Base-by-base conservation (phyloP, 2,329 filamentous ascomycete genomes). In the Curvularia verruculosa region DNA sequence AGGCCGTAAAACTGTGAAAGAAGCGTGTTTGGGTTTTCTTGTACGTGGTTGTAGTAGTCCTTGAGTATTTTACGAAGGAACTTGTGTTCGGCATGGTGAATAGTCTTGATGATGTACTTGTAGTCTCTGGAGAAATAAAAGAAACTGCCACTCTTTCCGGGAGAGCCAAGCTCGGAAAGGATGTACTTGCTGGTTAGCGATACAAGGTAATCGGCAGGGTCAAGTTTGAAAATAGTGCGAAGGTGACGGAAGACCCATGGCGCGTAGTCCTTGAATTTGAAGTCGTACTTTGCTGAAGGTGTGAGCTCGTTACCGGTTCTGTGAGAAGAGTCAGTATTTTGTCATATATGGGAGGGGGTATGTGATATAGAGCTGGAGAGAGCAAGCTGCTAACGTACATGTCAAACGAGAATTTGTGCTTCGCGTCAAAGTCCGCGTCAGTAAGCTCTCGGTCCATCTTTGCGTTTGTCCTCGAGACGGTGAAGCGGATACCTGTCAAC, bases 251-350 rank as follows among this genome's bases (percentile, higher is more conserved):
- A 99, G 57, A 99, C 95, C 93, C 94, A 98, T 55, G 95, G 95
- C n/a, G 94, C 94, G 78, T 99, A 99, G 80, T 99, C 95, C 81
- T 99, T 99, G 84, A 99, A 99, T 79, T 99, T 99, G 87, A 99
- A 99, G 80, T 99, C 95, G 81, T 99, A 99, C 79, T 99, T 98
- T 67, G 95, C 93, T 60, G 94, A 97, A 21, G 95, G 95, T 5
- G 96, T 96, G 75, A 99, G 83, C 81, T 99, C 95, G 76, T 97
- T 97, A 64, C 95, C 95, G 64, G 93, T 96, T 73, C 90, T 93
- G 71, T 55, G 37, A 54, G 28, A 28, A 34, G 29, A 69, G 84
- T 81, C 47, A 68, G 61, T 52, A 45, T 24, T 41, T 28, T 51
- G 48, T 36, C 8, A 18, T 13, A n/a, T n/a, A n/a, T n/a, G n/a